Conservation (phyloP, 1,139 yeast species). For the Suhomyces anneliseae region DNA sequence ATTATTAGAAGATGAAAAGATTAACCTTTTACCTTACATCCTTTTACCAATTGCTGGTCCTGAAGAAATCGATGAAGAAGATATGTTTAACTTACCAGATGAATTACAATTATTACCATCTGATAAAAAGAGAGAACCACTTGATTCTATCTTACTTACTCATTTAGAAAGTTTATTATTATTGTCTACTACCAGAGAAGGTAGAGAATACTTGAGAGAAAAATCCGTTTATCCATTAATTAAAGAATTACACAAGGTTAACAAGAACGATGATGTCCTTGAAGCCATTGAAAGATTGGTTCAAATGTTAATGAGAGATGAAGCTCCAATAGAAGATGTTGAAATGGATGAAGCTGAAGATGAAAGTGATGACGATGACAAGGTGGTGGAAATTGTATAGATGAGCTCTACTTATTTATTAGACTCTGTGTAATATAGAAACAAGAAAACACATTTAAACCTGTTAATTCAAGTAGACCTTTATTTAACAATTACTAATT, state of each 20-base stretch:
- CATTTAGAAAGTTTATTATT: conserved; percentile 78
- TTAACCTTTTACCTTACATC: conserved; percentile 78
- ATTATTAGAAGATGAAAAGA: conserved; percentile 59
- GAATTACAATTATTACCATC: conserved; percentile 79
- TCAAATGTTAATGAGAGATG: conserved; percentile 90
- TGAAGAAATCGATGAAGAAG: conserved; percentile 78
- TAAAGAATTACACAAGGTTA: conserved; percentile 77
- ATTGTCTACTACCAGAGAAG: conserved; percentile 69
- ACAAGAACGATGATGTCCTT: conserved; percentile 58
- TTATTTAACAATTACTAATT: too few relatives aligned
- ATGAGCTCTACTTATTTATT: neutral
- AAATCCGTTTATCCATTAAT: conserved; percentile 81
- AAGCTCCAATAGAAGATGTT: conserved; percentile 42
- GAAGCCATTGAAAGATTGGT: conserved; percentile 76
- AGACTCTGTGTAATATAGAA: too few relatives aligned
- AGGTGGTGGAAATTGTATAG: conserved; percentile 54
- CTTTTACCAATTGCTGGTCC: conserved; percentile 83
- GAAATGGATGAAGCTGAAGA: conserved; percentile 25
- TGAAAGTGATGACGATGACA: conserved; percentile 38
- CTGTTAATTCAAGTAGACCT: too few relatives aligned
- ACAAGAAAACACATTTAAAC: too few relatives aligned
- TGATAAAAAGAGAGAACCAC: conserved; percentile 77
- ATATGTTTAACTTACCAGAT: conserved; percentile 84
- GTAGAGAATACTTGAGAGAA: conserved; percentile 73
- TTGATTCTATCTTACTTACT: conserved; percentile 59